A percentile compares a stretch with the other conserved stretches of the same genome.
These are phyloP conservation scores for Triticum timopheevii DNA, from an alignment of 176 grass and related monocot genomes.

Conservation along the genomic window DNA sequence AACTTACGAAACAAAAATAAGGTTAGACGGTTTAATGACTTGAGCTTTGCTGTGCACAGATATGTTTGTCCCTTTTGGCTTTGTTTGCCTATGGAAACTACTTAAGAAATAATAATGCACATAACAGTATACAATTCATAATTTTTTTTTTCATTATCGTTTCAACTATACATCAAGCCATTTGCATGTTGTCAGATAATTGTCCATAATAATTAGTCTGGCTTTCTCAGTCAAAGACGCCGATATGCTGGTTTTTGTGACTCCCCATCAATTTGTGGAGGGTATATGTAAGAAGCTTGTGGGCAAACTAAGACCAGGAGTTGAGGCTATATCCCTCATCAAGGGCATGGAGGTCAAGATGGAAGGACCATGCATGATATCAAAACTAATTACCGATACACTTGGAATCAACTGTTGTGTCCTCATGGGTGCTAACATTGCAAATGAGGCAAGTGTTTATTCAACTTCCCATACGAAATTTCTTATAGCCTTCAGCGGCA, in stretches of 20 bases:
- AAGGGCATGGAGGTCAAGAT: constrained; percentile 98
- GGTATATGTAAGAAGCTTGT: constrained; percentile 92
- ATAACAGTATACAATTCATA: background rate
- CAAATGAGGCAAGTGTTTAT: constrained; percentile 66
- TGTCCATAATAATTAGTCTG: background rate
- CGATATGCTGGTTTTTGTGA: constrained; percentile 93
- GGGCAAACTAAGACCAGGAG: constrained; percentile 68
- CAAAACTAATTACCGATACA: constrained; percentile 69
- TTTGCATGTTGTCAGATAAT: background rate
- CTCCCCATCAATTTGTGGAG: constrained; percentile 85
- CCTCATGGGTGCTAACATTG: constrained; percentile 99
- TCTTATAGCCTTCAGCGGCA: background rate
- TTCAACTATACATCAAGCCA: background rate
- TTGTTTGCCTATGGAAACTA: background rate
- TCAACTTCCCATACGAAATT: background rate
- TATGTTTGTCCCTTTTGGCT: background rate
- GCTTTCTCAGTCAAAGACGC: constrained; percentile 72
- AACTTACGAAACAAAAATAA: background rate
- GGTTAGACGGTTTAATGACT: no score
- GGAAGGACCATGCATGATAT: constrained; percentile 98
- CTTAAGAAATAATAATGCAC: background rate
- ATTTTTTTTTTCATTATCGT: background rate
- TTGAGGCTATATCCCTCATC: constrained; percentile 85
- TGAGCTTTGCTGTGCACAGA: background rate
- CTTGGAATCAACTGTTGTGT: constrained; percentile 93